A percentile compares a stretch with the other conserved stretches of the same genome.
Conservation (phyloP, 768 basidiomycete species). For the Erythrobasidium yunnanense region DNA sequence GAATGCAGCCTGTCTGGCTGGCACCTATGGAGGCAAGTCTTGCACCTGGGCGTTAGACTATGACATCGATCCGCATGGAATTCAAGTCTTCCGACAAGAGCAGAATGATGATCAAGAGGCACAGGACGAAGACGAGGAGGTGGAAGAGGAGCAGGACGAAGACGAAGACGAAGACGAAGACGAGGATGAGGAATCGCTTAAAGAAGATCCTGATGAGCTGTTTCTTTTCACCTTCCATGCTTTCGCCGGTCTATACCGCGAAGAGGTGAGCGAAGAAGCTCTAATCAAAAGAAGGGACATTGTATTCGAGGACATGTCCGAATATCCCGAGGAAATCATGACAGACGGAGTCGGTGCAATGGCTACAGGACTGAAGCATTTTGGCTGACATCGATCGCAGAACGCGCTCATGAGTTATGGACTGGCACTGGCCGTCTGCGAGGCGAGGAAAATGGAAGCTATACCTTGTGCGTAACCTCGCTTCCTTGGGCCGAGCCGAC, state of each 20-base stretch:
- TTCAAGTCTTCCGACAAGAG: no score
- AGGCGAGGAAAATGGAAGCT: background rate
- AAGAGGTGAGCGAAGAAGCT: no score
- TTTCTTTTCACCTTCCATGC: background rate
- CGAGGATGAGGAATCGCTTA: no score
- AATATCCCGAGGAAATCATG: no score
- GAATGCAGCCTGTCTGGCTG: slow-evolving; percentile 2
- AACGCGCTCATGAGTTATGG: slow-evolving; percentile 12
- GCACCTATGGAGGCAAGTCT: background rate
- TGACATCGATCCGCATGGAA: background rate
- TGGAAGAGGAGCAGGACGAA: no score
- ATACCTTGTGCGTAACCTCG: slow-evolving; percentile 8
- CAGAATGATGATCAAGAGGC: no score
- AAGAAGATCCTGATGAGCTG: background rate
- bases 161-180: no score
- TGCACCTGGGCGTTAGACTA: background rate
- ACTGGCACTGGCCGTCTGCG: background rate
- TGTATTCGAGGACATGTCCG: no score
- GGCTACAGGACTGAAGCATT: background rate
- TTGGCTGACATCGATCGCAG: background rate
- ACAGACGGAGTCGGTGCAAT: slow-evolving; percentile 4
- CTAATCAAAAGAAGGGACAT: no score
- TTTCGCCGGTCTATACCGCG: background rate
- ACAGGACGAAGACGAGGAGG: no score
- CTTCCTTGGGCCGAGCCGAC: background rate